These are phyloP conservation scores for Ettlia oleoabundans DNA, from an alignment of 139 green algal species.

Conservation along the genomic window DNA sequence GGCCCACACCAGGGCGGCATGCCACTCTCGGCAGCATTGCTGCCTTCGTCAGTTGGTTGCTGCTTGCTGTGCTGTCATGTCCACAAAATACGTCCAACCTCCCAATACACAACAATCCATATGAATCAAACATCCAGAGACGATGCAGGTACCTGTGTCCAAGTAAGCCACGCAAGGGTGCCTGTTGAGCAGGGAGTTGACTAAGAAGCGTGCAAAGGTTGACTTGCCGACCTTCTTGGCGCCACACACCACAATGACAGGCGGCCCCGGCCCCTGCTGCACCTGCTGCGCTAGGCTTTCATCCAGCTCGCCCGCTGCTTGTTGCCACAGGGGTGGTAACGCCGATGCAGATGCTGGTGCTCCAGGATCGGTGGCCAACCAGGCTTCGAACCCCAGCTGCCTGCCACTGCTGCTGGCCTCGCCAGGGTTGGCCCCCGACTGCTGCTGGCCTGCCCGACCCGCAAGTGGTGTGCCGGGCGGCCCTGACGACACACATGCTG, in stretches of 20 bases:
- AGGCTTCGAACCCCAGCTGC: constrained; percentile 14
- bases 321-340: constrained; percentile 31
- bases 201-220: constrained; percentile 63
- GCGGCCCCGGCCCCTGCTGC: background rate
- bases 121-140: too few species aligned
- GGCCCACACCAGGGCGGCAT: too few species aligned
- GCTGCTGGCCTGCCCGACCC: background rate
- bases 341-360: background rate
- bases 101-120: too few species aligned
- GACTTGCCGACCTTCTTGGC: constrained; percentile 89
- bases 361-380: constrained; percentile 5
- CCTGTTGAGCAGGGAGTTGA: constrained; percentile 58
- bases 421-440: background rate
- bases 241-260: constrained; percentile 71
- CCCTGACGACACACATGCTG: too few species aligned
- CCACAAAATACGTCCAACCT: too few species aligned
- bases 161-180: constrained; percentile 68
- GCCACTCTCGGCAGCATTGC: too few species aligned
- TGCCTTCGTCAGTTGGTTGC: too few species aligned
- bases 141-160: constrained; percentile 76
- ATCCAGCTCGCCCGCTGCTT: constrained; percentile 25
- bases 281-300: constrained; percentile 5
- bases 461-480: too few species aligned
- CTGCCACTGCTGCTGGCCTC: background rate
- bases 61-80: too few species aligned